Conservation (phyloP, 2,329 filamentous ascomycete species). For the Arthrocladium fulminans region DNA sequence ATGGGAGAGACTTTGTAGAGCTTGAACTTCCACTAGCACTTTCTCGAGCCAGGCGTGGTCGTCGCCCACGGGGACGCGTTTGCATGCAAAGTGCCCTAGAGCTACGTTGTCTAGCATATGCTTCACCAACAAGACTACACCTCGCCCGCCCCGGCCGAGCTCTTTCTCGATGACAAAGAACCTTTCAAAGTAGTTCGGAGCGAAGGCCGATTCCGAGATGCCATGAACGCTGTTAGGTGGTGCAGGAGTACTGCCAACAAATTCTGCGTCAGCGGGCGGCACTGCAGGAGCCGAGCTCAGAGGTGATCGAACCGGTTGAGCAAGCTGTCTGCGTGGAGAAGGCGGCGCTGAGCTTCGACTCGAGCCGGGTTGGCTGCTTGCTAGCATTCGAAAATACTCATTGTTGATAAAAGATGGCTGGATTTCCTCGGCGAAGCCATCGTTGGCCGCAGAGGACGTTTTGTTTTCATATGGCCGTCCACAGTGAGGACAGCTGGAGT, state of each 20-base stretch:
- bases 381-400: slow-evolving; percentile 91
- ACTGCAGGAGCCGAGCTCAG: slow-evolving; percentile 18
- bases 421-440: slow-evolving; percentile 26
- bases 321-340: slow-evolving; percentile 41
- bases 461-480: slow-evolving; percentile 57
- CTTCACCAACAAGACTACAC: slow-evolving; percentile 85
- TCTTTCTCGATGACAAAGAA: slow-evolving; percentile 88
- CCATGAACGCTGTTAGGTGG: slow-evolving; percentile 44
- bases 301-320: slow-evolving; percentile 38
- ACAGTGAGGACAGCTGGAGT: slow-evolving; percentile 79
- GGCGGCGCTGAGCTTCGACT: slow-evolving; percentile 39
- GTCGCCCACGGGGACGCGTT: slow-evolving; percentile 89
- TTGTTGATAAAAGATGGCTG: slow-evolving; percentile 71
- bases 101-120: slow-evolving; percentile 85
- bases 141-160: slow-evolving; percentile 83
- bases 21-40: slow-evolving; percentile 82
- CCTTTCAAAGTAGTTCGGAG: slow-evolving; percentile 79
- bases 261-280: slow-evolving; percentile 43
- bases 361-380: slow-evolving; percentile 47
- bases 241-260: slow-evolving; percentile 38
- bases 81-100: slow-evolving; percentile 89
- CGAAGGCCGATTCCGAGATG: slow-evolving; percentile 81
- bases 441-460: slow-evolving; percentile 23
- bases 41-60: slow-evolving; percentile 95
- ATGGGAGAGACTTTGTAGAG: slow-evolving; percentile 84